A percentile compares a stretch with the other conserved stretches of the same genome.
These are phyloP conservation scores for Medicago lupulina DNA, from an alignment of 306 rosid species.

Conservation along the genomic window DNA sequence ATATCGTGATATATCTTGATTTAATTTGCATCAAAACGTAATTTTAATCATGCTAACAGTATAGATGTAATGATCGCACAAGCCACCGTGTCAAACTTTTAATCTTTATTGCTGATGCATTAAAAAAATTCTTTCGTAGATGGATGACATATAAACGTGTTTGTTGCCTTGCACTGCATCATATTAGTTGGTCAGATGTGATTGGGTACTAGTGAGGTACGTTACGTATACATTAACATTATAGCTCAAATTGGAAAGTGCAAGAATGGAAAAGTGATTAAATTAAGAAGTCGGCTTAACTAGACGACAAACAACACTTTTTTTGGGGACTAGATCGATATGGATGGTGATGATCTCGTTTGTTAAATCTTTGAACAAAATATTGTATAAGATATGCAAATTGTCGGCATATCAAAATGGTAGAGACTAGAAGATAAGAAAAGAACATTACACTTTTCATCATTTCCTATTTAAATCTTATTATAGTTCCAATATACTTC, in stretches of 20 bases:
- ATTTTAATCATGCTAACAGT: neutral
- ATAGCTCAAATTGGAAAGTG: conserved; percentile 18
- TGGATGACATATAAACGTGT: neutral
- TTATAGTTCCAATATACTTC: conserved; percentile 29
- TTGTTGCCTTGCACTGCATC: conserved; percentile 10
- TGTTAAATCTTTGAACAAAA: conserved; percentile 37
- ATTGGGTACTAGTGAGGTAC: conserved; percentile 15
- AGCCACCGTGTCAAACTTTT: neutral
- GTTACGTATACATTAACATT: neutral
- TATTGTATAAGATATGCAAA: conserved; percentile 43
- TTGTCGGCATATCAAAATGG: conserved; percentile 47
- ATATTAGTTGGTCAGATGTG: conserved; percentile 28
- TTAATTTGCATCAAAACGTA: neutral
- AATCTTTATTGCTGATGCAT: neutral
- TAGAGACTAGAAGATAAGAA: conserved; percentile 41
- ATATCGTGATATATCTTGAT: no score
- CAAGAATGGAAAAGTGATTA: conserved; percentile 30
- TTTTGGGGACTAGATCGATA: conserved; percentile 31
- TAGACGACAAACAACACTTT: conserved; percentile 58
- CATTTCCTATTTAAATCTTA: conserved; percentile 27
- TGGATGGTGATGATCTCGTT: conserved; percentile 26
- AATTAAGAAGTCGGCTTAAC: conserved; percentile 18
- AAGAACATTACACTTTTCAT: conserved; percentile 22
- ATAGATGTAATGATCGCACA: neutral
- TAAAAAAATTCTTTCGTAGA: neutral